Conservation (phyloP, 768 basidiomycete species). For the Calocera viscosa region DNA sequence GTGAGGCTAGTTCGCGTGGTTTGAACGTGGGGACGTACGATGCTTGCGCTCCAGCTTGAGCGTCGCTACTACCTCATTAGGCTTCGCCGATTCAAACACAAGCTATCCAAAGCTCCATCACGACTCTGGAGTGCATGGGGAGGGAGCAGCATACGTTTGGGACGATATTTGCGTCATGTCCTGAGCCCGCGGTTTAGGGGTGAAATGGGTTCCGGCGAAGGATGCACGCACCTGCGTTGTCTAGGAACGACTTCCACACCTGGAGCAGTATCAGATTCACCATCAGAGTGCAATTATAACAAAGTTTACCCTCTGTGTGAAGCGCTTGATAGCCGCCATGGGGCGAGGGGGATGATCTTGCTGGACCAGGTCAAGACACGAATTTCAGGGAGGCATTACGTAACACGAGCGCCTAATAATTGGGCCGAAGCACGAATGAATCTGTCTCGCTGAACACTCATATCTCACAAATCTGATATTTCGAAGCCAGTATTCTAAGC, state of each 20-base stretch:
- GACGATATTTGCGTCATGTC: conserved; percentile 70
- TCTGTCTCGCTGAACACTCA: too few species aligned
- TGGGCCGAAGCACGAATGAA: too few species aligned
- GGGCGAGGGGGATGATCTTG: background rate
- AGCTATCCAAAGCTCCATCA: conserved; percentile 35
- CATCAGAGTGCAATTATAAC: conserved; percentile 12
- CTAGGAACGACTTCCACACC: conserved; percentile 76
- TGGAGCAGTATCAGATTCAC: conserved; percentile 22
- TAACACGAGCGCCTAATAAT: background rate
- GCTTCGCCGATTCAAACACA: conserved; percentile 49
- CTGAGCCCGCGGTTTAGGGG: conserved; percentile 28
- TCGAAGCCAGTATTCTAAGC: too few species aligned
- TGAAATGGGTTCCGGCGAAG: background rate
- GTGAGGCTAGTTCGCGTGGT: background rate
- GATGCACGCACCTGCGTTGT: conserved; percentile 46
- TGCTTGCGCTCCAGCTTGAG: conserved; percentile 66
- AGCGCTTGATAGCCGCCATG: conserved; percentile 2
- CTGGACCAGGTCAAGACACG: too few species aligned
- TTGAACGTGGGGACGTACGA: conserved; percentile 33
- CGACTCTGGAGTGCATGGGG: background rate
- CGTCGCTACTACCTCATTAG: conserved; percentile 56
- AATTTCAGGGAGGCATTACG: background rate
- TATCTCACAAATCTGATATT: too few species aligned
- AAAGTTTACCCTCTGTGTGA: conserved; percentile 12
- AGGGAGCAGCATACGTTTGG: conserved; percentile 43